phyloP scores from a whole-genome alignment of 78 protist genomes.

The Goniomonas avonlea region DNA sequence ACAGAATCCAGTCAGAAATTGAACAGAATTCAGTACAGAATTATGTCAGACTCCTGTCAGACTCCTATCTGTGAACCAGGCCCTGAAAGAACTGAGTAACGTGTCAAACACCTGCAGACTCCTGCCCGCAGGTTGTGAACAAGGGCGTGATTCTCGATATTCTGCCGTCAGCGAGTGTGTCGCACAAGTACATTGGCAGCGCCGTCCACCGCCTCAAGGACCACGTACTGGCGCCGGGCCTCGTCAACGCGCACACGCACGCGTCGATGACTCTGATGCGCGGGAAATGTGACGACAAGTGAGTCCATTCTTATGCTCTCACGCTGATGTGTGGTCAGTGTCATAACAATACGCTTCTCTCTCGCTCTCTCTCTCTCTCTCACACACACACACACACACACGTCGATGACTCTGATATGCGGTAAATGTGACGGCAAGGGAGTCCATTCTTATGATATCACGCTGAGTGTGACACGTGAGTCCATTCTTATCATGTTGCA shows the following conservation, averaged over 20 bases:
- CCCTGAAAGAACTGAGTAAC: no score
- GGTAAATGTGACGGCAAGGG: conserved; percentile 50
- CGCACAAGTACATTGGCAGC: background rate
- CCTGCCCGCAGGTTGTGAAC: no score
- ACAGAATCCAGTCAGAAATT: no score
- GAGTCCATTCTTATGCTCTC: conserved; percentile 38
- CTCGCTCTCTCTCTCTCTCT: no score
- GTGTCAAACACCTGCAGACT: no score
- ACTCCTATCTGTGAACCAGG: no score
- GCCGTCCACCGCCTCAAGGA: background rate
- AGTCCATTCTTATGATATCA: conserved; percentile 38
- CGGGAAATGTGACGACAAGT: conserved; percentile 49
- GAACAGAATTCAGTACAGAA: no score
- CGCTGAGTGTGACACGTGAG: no score
- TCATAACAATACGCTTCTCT: no score
- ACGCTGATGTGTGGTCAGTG: background rate
- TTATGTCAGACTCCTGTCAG: no score
- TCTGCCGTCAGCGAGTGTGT: background rate
- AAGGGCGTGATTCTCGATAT: background rate
- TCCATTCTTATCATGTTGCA: no score
- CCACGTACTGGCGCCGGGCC: conserved; percentile 48
- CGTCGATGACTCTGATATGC: conserved; percentile 46
- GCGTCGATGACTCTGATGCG: conserved; percentile 47
- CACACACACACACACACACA: conserved; percentile 51
- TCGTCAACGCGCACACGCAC: conserved; percentile 56